Base-by-base conservation (phyloP, 2,329 filamentous ascomycete genomes). In the Cryphonectria carpinicola region DNA sequence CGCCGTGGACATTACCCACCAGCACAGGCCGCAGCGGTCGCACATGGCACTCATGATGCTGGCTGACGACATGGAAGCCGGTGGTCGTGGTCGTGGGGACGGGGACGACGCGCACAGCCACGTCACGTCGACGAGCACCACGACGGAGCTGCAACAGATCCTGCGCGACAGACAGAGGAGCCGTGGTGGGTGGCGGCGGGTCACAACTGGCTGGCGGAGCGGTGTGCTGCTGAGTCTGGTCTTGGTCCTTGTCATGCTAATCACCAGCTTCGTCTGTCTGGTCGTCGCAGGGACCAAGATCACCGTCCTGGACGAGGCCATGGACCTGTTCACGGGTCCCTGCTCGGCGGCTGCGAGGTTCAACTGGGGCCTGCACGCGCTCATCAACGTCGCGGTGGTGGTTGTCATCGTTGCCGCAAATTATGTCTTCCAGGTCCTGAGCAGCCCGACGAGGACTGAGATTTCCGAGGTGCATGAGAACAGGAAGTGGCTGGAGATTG, bases 341-440 rank as follows among this genome's bases (percentile, higher is more conserved):
- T 86, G 84, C 73, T 66, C 67, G 11, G 76, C 71, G 5, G 81
- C 83, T 8, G 73, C 77, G 39, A 74, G 74, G 11, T 76, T 86
- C 39, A 78, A 81, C 68, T 80, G 80, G 72, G 84, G 82, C 0
- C 73, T 87, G 35, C 82, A 84, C 65, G 82, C 80, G 10, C 76
- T 81, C 28, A 81, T 86, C 71, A 86, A 84, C 75, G 74, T 83
- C 2, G 78, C 84, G 58, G 79, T 79, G 10, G 75, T 85, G 6
- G 78, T 81, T 5, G 73, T 87, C 28, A 76, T 88, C 17, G 82
- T 82, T 0, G 84, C 82, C 3, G 86, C 82, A 14, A 87, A 87
- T 77, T 88, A 88, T 74, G 80, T 81, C 54, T 85, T 86, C 70
- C 86, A 88, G 76, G 80, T 87, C n/a, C 82, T 88, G 17, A 82